Evolutionary conservation across 75 land plant species (phyloP).

Genomic region (Cupressus sempervirens): DNA sequence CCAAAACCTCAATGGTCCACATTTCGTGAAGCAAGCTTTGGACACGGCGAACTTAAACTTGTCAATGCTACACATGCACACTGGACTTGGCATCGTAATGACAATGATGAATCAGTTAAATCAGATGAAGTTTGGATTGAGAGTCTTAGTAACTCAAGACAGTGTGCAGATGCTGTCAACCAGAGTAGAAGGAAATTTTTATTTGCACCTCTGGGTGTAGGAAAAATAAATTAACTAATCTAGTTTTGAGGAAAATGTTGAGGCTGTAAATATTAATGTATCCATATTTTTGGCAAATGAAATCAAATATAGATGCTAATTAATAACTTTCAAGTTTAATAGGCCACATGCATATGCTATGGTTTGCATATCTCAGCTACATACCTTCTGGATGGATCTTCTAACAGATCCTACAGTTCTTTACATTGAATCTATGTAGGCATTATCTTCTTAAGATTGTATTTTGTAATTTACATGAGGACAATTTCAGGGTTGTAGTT

Average conservation of each 20-base stretch:
- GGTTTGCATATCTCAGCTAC: neutral
- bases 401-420: neutral
- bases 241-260: neutral
- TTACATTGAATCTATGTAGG: neutral
- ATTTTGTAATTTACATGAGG: neutral
- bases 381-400: neutral
- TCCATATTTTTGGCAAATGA: neutral
- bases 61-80: constrained; percentile 89
- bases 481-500: neutral
- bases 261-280: neutral
- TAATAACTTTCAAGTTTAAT: neutral
- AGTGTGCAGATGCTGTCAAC: neutral
- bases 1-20: constrained; percentile 89
- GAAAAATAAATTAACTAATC: neutral
- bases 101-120: constrained; percentile 67
- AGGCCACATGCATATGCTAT: neutral
- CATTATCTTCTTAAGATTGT: neutral
- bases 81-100: constrained; percentile 98
- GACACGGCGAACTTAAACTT: constrained; percentile 81
- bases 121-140: constrained; percentile 84
- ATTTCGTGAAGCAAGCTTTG: constrained; percentile 96
- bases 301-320: neutral
- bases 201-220: neutral
- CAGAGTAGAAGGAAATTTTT: neutral
- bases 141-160: constrained; percentile 33